Evolutionary conservation across 768 basidiomycete species (phyloP).

Genomic region (Mycena vitilis): DNA sequence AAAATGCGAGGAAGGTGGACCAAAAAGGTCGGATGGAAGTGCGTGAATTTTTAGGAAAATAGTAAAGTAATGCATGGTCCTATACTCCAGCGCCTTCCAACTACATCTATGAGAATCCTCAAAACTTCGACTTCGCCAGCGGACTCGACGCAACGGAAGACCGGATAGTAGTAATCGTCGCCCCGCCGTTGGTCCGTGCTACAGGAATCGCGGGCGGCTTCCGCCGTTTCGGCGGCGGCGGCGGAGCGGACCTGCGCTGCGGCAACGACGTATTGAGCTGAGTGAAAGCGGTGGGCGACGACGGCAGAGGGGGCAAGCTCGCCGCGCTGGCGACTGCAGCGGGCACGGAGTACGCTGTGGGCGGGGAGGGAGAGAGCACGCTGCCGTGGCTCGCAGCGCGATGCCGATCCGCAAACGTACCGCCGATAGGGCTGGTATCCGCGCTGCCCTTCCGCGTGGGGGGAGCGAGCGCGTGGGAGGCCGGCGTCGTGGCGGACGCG

Average conservation of each 20-base stretch:
- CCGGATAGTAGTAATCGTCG: conserved; percentile 70
- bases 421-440: conserved; percentile 40
- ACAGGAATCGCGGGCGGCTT: conserved; percentile 80
- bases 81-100: background rate
- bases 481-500: conserved; percentile 29
- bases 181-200: conserved; percentile 59
- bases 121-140: conserved; percentile 30
- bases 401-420: conserved; percentile 36
- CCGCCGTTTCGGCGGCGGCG: conserved; percentile 75
- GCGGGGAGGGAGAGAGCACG: conserved; percentile 11
- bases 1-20: too few species aligned
- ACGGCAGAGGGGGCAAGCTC: conserved; percentile 9
- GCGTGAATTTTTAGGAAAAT: too few species aligned
- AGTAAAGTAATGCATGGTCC: conserved; percentile 16
- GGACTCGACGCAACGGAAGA: conserved; percentile 45
- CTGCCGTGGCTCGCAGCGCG: conserved; percentile 11
- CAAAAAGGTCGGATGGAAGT: too few species aligned
- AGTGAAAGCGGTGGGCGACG: conserved; percentile 16
- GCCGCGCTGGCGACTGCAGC: conserved; percentile 3
- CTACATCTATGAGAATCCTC: conserved; percentile 4
- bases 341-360: conserved; percentile 1
- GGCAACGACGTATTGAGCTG: conserved; percentile 40
- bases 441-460: conserved; percentile 43
- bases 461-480: conserved; percentile 13
- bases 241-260: conserved; percentile 65